Base-by-base conservation (phyloP, 495 filamentous ascomycete species). In the Wilcoxina mikolae region DNA sequence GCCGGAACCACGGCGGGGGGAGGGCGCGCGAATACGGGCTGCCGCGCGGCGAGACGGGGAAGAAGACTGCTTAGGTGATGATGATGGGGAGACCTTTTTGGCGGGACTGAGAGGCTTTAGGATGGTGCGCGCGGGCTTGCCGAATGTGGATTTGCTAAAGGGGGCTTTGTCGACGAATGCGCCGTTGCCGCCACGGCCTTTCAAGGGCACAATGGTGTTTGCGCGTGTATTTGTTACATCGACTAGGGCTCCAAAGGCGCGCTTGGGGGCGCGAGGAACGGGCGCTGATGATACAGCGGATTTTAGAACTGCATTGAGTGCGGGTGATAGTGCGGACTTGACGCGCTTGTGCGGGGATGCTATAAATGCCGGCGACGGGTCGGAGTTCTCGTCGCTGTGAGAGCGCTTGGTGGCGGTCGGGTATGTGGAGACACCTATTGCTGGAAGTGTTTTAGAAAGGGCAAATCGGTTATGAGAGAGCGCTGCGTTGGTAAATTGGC, bases 341-440 rank as follows among this genome's bases (percentile, higher is more conserved):
- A 63, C 60, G 17, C 60, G 60, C 41, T 63, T 63, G 11, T 51
- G 41, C 23, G 51, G 33, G 3, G n/a, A 56, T 23, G 29, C 38
- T 51, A 29, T 26, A 46, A 45, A 22, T 5, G 42, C 42, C 7
- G 42, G 18, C 22, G 22, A 28, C 2, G 56, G 55, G 33, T 63
- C 60, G 20, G 23, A 31, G 11, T 63, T 63, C 45, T 63, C 60
- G 49, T 63, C 60, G 43, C 24, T 49, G 45, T 58, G 60, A 4
- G 60, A 54, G 38, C 60, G 60, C 38, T 63, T 63, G 17, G 60
- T 63, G 60, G 60, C 54, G 51, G 52, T 45, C 18, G 56, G 47
- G 25, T 35, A 53, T 41, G 58, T 54, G 51, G n/a, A n/a, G n/a
- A n/a, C n/a, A n/a, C n/a, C n/a, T n/a, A n/a, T n/a, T n/a, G n/a